Percentiles rank a stretch among this genome's conserved stretches.
Evolutionary conservation across 2,329 filamentous ascomycete species (phyloP).

Genomic region (Fusarium pilosicola): DNA sequence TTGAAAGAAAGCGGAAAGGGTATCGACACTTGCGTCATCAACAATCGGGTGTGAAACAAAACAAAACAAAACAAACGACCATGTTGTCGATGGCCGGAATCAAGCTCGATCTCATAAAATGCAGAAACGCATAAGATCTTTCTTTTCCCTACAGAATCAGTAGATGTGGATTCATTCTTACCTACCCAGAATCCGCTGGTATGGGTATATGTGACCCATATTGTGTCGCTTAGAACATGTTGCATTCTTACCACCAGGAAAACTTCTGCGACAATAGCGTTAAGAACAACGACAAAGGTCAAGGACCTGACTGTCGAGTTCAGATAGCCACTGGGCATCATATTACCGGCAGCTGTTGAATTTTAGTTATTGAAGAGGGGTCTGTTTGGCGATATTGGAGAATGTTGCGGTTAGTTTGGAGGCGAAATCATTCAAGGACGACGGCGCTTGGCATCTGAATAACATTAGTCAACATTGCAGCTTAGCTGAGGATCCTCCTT

Average conservation of each 20-base stretch:
- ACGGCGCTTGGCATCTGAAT: conserved; percentile 62
- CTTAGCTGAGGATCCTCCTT: no score
- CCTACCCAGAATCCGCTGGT: conserved; percentile 25
- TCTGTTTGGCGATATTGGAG: conserved; percentile 7
- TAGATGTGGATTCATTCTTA: conserved; percentile 14
- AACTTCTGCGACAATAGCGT: conserved; percentile 7
- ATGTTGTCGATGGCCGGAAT: conserved; percentile 2
- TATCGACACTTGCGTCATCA: conserved; percentile 40
- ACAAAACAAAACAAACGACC: conserved; percentile 20
- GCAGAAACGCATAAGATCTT: conserved; percentile 7
- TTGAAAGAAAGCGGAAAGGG: conserved; percentile 30
- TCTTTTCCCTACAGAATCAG: conserved; percentile 35
- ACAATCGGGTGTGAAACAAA: conserved; percentile 4
- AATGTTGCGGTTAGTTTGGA: conserved; percentile 33
- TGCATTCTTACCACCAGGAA: conserved; percentile 41
- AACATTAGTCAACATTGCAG: conserved; percentile 44
- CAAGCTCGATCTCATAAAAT: background rate
- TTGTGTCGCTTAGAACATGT: conserved; percentile 5
- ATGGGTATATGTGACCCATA: background rate
- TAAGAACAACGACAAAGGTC: background rate
- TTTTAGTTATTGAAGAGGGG: conserved; percentile 13
- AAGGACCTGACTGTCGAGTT: background rate
- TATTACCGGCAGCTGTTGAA: conserved; percentile 17
- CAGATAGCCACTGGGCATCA: background rate
- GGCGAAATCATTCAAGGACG: conserved; percentile 49